Conservation (phyloP, 2,329 filamentous ascomycete genomes). For the Claviceps paspali region DNA sequence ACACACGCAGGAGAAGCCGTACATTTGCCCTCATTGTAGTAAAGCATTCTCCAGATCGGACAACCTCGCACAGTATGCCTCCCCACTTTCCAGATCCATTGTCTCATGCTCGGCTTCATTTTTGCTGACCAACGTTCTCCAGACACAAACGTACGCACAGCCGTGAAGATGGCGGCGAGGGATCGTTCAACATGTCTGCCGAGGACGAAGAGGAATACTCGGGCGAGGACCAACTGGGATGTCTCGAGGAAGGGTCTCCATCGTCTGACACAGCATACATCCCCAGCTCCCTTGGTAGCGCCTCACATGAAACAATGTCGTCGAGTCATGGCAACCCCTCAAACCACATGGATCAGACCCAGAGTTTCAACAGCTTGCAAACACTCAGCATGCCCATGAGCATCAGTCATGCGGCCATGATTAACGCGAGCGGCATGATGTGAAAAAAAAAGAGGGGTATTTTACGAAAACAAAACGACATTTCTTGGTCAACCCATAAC, state of each 20-base stretch:
- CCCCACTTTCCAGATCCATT: too few relatives aligned
- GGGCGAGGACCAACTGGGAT: constrained; percentile 71
- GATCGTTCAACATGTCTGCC: constrained; percentile 49
- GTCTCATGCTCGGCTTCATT: too few relatives aligned
- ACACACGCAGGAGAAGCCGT: constrained; percentile 97
- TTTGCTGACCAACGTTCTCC: constrained; percentile 9
- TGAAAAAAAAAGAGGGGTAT: constrained; percentile 12
- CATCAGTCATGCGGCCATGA: constrained; percentile 37
- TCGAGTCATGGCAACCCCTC: constrained; percentile 7
- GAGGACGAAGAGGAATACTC: constrained; percentile 74
- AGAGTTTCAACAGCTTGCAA: constrained; percentile 41
- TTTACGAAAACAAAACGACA: background rate
- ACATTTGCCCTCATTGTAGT: constrained; percentile 94
- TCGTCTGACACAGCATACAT: constrained; percentile 52
- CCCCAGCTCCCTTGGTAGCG: constrained; percentile 33
- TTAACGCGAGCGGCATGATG: constrained; percentile 31
- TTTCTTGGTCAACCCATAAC: background rate
- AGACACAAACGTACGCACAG: constrained; percentile 74
- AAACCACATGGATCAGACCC: constrained; percentile 9
- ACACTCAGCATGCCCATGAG: constrained; percentile 51
- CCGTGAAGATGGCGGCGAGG: constrained; percentile 45
- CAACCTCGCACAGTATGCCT: constrained; percentile 87
- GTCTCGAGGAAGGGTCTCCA: constrained; percentile 65
- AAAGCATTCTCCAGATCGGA: constrained; percentile 98
- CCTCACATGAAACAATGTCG: constrained; percentile 17